phyloP scores from a whole-genome alignment of 2,329 filamentous ascomycete species.

The Colletotrichum neosansevieriae region DNA sequence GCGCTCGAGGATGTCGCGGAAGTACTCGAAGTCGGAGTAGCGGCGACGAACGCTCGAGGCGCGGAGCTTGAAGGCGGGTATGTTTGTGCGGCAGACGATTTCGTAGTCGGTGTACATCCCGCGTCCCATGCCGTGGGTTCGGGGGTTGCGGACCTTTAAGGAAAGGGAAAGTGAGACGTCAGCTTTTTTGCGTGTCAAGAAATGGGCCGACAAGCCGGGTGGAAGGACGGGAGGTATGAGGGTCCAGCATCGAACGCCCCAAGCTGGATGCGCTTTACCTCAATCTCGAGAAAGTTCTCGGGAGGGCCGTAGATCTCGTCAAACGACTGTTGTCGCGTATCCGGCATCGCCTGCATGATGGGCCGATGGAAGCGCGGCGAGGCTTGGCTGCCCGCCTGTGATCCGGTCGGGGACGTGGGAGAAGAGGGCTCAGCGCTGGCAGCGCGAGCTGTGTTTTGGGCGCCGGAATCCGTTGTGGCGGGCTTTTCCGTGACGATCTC shows the following conservation, averaged over 20 bases:
- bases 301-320: conserved; percentile 99
- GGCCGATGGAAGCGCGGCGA: conserved; percentile 59
- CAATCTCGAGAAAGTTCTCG: conserved; percentile 99
- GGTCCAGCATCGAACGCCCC: neutral
- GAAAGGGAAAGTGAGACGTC: conserved; percentile 21
- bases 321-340: conserved; percentile 90
- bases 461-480: conserved; percentile 59
- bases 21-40: conserved; percentile 99
- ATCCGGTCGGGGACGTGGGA: conserved; percentile 41
- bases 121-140: conserved; percentile 93
- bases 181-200: too few relatives aligned
- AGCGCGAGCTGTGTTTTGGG: conserved; percentile 51
- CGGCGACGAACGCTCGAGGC: conserved; percentile 88
- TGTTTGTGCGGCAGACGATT: conserved; percentile 97
- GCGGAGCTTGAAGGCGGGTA: conserved; percentile 97
- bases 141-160: conserved; percentile 86
- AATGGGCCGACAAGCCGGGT: neutral
- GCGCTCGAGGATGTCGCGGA: conserved; percentile 96
- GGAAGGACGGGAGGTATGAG: neutral
- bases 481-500: conserved; percentile 36
- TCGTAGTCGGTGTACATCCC: conserved; percentile 99
- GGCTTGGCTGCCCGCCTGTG: conserved; percentile 42
- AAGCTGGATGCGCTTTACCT: conserved; percentile 66
- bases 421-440: conserved; percentile 46
- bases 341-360: conserved; percentile 75